Percentiles rank a stretch among this genome's conserved stretches.
These are phyloP conservation scores for Pneumocystis carinii DNA, from an alignment of 1,139 yeast genomes.

Conservation along the genomic window DNA sequence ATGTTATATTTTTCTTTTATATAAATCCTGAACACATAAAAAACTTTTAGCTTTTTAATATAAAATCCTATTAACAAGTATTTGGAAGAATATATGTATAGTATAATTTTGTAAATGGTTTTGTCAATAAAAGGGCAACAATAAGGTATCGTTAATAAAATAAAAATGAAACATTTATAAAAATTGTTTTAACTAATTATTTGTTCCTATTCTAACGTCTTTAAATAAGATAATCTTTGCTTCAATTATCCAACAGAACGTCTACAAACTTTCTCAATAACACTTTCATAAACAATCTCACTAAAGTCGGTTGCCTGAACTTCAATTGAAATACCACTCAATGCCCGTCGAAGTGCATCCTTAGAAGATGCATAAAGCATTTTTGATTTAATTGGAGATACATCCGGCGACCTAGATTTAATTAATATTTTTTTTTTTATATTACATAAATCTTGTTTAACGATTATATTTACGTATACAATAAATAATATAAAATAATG, in stretches of 20 bases:
- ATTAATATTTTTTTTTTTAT: neutral
- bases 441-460: slow-evolving; percentile 14
- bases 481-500: slow-evolving; percentile 1
- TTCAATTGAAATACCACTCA: slow-evolving; percentile 86
- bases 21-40: neutral
- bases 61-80: neutral
- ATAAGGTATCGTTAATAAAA: too few relatives aligned
- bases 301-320: slow-evolving; percentile 96
- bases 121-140: neutral
- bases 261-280: slow-evolving; percentile 43
- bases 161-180: too few relatives aligned
- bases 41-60: neutral
- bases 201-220: too few relatives aligned
- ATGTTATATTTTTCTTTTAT: too few relatives aligned
- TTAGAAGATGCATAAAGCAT: slow-evolving; percentile 97
- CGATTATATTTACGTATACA: slow-evolving; percentile 20
- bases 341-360: slow-evolving; percentile 93
- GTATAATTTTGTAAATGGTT: neutral
- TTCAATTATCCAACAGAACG: neutral
- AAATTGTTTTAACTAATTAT: too few relatives aligned
- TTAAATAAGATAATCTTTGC: too few relatives aligned
- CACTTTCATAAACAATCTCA: slow-evolving; percentile 88
- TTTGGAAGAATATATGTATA: neutral
- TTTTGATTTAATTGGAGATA: slow-evolving; percentile 80
- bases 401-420: slow-evolving; percentile 88